Conservation (phyloP, 345 rosid genomes). For the Stellera chamaejasme region DNA sequence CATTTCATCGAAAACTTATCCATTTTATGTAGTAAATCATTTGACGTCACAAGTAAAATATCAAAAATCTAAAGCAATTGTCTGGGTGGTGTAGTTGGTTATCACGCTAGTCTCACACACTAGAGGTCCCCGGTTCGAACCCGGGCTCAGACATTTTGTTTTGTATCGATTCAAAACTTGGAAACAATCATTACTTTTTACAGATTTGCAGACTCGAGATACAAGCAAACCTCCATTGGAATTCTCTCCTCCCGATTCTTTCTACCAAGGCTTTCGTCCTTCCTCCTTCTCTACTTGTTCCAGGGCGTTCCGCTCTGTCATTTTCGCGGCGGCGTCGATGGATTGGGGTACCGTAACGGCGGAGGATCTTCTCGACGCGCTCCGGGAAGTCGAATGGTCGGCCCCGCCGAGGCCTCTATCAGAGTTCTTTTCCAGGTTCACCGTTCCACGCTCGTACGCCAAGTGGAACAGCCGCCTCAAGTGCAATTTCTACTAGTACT, state of each 20-base stretch:
- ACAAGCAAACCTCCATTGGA: neutral
- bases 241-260: neutral
- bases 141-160: constrained; percentile 46
- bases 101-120: constrained; percentile 84
- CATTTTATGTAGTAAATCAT: no score
- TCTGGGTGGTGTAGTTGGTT: constrained; percentile 75
- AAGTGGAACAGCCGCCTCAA: constrained; percentile 94
- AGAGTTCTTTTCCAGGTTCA: constrained; percentile 82
- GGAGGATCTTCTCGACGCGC: constrained; percentile 85
- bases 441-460: constrained; percentile 59
- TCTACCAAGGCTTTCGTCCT: neutral
- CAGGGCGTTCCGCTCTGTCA: no score
- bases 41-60: neutral
- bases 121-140: constrained; percentile 67
- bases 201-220: no score
- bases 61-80: no score
- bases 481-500: constrained; percentile 92
- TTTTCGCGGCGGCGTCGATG: constrained; percentile 22
- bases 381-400: constrained; percentile 94
- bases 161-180: no score
- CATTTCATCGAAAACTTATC: no score
- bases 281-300: neutral
- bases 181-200: no score
- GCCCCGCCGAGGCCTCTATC: constrained; percentile 80
- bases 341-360: constrained; percentile 94